phyloP scores from a whole-genome alignment of 352 stramenopile species.

The Globisporangium irregulare region DNA sequence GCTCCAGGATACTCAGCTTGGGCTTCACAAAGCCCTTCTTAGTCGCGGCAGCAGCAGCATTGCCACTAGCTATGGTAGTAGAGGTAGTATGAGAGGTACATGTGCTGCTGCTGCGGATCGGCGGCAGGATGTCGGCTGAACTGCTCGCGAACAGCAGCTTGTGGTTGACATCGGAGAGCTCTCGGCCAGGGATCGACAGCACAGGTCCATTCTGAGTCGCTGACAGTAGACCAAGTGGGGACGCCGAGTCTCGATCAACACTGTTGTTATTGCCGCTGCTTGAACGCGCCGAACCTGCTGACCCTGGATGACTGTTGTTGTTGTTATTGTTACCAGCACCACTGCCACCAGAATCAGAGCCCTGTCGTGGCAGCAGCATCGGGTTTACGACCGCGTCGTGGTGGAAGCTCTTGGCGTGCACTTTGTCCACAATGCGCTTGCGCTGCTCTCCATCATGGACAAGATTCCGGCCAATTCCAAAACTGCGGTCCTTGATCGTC shows the following conservation, averaged over 20 bases:
- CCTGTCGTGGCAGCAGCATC: constrained; percentile 28
- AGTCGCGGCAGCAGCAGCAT: not conserved
- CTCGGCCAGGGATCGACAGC: constrained; percentile 26
- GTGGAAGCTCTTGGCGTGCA: constrained; percentile 41
- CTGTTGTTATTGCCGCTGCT: constrained; percentile 15
- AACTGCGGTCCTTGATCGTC: constrained; percentile 62
- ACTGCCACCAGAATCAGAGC: not conserved
- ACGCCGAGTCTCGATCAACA: constrained; percentile 5
- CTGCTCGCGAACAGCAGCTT: constrained; percentile 11
- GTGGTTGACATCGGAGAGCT: constrained; percentile 35
- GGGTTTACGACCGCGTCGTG: constrained; percentile 16
- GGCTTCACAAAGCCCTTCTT: constrained; percentile 38
- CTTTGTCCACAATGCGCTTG: constrained; percentile 39
- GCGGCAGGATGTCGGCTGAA: constrained; percentile 4
- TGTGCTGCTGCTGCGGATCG: not conserved
- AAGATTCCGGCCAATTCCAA: constrained; percentile 57
- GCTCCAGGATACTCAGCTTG: constrained; percentile 60
- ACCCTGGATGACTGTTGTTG: constrained; percentile 5
- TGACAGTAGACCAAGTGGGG: not conserved
- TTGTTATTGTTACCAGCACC: not conserved
- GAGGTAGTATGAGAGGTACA: not conserved
- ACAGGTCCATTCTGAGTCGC: constrained; percentile 6
- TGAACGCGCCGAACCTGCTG: not conserved
- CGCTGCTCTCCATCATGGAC: constrained; percentile 40
- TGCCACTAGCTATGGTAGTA: not conserved